Base-by-base conservation (phyloP, 2,329 filamentous ascomycete species). In the Ascochyta fabae region DNA sequence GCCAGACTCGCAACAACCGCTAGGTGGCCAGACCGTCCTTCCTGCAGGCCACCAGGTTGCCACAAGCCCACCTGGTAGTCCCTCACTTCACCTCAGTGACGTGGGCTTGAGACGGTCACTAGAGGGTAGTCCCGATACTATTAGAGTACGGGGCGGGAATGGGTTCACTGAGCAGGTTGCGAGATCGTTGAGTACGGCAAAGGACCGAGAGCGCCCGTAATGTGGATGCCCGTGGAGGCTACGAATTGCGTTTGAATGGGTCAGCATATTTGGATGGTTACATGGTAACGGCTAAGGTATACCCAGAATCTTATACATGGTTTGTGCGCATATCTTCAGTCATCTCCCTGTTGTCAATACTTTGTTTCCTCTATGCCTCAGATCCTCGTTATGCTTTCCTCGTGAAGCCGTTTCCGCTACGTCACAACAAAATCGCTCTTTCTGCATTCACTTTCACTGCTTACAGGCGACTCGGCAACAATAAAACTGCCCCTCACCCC, bases 161-260 rank as follows among this genome's bases (percentile, higher is more conserved):
- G 63, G 71, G 6, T 67, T 75, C 2, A 51, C 59, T 33, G 73
- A 75, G 60, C 69, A 74, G 42, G 69, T 75, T 23, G 72, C 72
- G 3, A 64, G 69, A 29, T 51, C 53, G 10, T 48, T 75, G 31
- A 68, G 65, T 16, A 57, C 65, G n/a, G 60, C 64, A 19, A 62
- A 60, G 26, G 65, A 68, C 19, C 49, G 56, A 15, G 48, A 55
- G 19, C 44, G 27, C 12, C 45, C 51, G 27, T 58, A 61, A 36
- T 52, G 9, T 29, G 31, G 41, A 24, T 48, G 44, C 23, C 38
- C 29, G 10, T 29, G 16, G 47, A 26, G 15, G 41, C 41, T 23
- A 36, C 9, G 22, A 19, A 51, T 56, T 33, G 40, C 48, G 47
- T 53, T 44, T 55, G 35, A 27, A 46, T 52, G 48, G 39, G 42